A percentile compares a stretch with the other conserved stretches of the same genome.
Conservation (phyloP, 352 stramenopile species). For the Globisporangium cederbergense region DNA sequence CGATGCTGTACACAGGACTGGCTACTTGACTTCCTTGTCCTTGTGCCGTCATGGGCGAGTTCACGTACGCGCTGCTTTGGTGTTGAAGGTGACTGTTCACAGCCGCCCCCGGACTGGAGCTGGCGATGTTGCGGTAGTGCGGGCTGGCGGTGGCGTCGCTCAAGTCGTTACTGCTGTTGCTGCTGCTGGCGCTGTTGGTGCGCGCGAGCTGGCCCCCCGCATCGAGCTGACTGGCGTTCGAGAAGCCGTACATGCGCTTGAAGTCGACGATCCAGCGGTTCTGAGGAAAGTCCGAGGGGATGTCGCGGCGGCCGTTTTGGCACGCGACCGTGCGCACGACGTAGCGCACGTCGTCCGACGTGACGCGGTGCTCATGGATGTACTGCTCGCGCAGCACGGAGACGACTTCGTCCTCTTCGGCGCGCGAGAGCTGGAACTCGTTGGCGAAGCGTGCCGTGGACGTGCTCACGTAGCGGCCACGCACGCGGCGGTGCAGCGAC, state of each 20-base stretch:
- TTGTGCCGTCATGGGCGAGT: background rate
- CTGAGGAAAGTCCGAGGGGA: slow-evolving; percentile 46
- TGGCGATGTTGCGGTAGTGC: background rate
- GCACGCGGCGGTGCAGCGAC: slow-evolving; percentile 29
- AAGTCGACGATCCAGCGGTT: slow-evolving; percentile 48
- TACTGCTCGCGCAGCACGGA: slow-evolving; percentile 38
- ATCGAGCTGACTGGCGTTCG: slow-evolving; percentile 12
- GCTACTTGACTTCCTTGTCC: background rate
- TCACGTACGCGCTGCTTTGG: background rate
- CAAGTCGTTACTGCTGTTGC: slow-evolving; percentile 4
- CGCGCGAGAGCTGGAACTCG: slow-evolving; percentile 27
- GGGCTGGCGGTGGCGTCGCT: slow-evolving; percentile 11
- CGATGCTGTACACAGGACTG: background rate
- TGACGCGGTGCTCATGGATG: slow-evolving; percentile 34
- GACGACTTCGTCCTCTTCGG: slow-evolving; percentile 39
- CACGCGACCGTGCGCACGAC: slow-evolving; percentile 44
- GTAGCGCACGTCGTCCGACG: slow-evolving; percentile 46
- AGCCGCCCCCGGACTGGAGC: background rate
- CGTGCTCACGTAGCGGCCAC: slow-evolving; percentile 10
- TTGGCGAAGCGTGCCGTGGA: slow-evolving; percentile 12
- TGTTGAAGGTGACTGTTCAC: background rate
- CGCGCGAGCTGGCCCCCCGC: slow-evolving; percentile 6
- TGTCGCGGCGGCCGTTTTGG: slow-evolving; percentile 22
- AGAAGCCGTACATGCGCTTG: slow-evolving; percentile 46
- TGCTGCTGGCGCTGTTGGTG: slow-evolving; percentile 13